A percentile compares a stretch with the other conserved stretches of the same genome.
Evolutionary conservation across 352 stramenopile genomes (phyloP).

Genomic region (Hyaloperonospora arabidopsidis): DNA sequence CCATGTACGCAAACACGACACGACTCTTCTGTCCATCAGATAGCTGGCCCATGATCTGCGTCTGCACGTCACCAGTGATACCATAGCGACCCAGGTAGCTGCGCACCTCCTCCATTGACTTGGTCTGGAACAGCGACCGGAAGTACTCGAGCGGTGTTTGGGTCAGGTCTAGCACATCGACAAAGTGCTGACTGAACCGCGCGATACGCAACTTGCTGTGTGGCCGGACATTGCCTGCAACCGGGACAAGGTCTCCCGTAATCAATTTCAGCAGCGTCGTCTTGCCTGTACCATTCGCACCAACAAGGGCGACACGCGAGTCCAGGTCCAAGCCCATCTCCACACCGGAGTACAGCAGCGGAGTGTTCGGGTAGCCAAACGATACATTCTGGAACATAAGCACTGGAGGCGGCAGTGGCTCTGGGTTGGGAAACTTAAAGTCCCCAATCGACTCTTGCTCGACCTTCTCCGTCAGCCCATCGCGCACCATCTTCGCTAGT

Average conservation of each 20-base stretch:
- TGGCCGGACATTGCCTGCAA: conserved; percentile 91
- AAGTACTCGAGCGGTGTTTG: conserved; percentile 96
- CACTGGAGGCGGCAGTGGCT: conserved; percentile 91
- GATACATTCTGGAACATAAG: conserved; percentile 96
- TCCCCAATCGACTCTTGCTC: conserved; percentile 76
- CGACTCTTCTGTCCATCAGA: conserved; percentile 95
- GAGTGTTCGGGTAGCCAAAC: conserved; percentile 92
- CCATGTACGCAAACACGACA: conserved; percentile 97
- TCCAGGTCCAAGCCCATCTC: conserved; percentile 96
- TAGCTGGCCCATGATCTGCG: conserved; percentile 93
- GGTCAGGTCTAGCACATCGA: conserved; percentile 94
- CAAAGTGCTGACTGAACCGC: conserved; percentile 97
- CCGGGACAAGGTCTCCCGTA: conserved; percentile 90
- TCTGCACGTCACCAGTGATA: conserved; percentile 93
- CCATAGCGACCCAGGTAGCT: conserved; percentile 96
- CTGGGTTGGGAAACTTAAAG: conserved; percentile 97
- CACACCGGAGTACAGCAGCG: conserved; percentile 88
- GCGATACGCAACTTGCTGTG: conserved; percentile 95
- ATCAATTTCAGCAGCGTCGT: conserved; percentile 98
- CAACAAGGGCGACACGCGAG: conserved; percentile 94
- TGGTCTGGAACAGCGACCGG: conserved; percentile 87
- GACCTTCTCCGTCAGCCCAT: conserved; percentile 92
- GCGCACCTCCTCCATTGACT: conserved; percentile 91
- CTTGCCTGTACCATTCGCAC: conserved; percentile 94
- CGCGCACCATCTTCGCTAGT: conserved; percentile 96